These are phyloP conservation scores for Tricharina praecox DNA, from an alignment of 495 filamentous ascomycete species.

Conservation along the genomic window DNA sequence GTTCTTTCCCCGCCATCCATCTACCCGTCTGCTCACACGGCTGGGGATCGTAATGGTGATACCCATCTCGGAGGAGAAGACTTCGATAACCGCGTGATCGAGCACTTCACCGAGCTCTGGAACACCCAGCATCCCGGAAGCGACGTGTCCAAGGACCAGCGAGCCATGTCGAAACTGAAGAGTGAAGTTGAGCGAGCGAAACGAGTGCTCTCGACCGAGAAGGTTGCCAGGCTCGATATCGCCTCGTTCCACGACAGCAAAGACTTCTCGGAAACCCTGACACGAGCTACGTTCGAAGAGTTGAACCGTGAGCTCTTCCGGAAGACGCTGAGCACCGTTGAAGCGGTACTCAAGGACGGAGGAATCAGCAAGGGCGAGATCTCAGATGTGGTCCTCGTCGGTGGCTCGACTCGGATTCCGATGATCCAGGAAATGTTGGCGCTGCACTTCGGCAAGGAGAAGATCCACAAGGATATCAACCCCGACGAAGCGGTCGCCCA, in stretches of 20 bases:
- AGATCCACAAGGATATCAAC: constrained; percentile 94
- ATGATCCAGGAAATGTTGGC: constrained; percentile 87
- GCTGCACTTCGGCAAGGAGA: constrained; percentile 86
- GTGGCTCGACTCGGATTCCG: constrained; percentile 88
- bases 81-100: constrained; percentile 96
- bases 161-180: constrained; percentile 99
- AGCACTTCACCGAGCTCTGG: constrained; percentile 92
- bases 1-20: not conserved
- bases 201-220: constrained; percentile 93
- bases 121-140: constrained; percentile 86
- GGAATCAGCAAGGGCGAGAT: constrained; percentile 77
- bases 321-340: constrained; percentile 95
- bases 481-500: constrained; percentile 95
- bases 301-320: constrained; percentile 97
- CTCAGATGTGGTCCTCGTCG: constrained; percentile 77
- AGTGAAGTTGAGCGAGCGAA: constrained; percentile 99
- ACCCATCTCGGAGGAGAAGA: constrained; percentile 99
- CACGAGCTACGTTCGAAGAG: constrained; percentile 97
- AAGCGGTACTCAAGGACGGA: constrained; percentile 86
- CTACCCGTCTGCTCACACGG: no score
- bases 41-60: no score
- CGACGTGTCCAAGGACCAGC: constrained; percentile 81
- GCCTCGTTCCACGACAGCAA: constrained; percentile 91
- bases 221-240: constrained; percentile 93
- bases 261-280: constrained; percentile 95